Percentiles rank a stretch among this genome's conserved stretches.
Conservation (phyloP, 2,329 filamentous ascomycete species). For the Cryphonectria nitschkei region DNA sequence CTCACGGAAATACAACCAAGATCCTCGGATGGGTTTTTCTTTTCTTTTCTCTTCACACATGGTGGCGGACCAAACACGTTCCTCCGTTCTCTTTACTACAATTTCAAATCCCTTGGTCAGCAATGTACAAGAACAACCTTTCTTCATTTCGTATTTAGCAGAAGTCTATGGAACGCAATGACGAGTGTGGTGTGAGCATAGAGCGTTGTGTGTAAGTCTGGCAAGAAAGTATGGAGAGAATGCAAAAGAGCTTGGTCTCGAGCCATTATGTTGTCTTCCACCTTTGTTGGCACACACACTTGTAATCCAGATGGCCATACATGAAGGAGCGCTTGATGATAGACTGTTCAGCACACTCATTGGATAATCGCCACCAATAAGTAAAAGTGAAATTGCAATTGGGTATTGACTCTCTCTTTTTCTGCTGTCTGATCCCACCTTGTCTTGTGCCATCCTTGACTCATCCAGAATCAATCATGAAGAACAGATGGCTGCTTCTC, state of each 20-base stretch:
- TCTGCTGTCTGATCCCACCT: constrained; percentile 20
- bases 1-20: not conserved
- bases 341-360: not conserved
- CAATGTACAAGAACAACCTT: no score
- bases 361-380: not conserved
- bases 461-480: constrained; percentile 17
- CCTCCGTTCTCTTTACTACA: not conserved
- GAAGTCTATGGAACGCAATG: no score
- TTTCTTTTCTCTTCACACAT: not conserved
- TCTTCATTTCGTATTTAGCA: no score
- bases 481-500: not conserved
- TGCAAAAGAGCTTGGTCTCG: not conserved
- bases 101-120: not conserved
- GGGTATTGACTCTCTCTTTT: constrained; percentile 21
- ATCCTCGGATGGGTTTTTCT: not conserved
- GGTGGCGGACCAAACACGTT: not conserved
- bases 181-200: not conserved
- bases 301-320: no score
- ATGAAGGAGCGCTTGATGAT: no score
- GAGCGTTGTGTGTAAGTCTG: not conserved
- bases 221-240: not conserved
- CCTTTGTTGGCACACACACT: no score
- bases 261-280: not conserved
- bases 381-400: not conserved
- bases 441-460: constrained; percentile 16